A percentile compares a stretch with the other conserved stretches of the same genome.
phyloP scores from a whole-genome alignment of 2,329 filamentous ascomycete genomes.

The Aspergillus novofumigatus region DNA sequence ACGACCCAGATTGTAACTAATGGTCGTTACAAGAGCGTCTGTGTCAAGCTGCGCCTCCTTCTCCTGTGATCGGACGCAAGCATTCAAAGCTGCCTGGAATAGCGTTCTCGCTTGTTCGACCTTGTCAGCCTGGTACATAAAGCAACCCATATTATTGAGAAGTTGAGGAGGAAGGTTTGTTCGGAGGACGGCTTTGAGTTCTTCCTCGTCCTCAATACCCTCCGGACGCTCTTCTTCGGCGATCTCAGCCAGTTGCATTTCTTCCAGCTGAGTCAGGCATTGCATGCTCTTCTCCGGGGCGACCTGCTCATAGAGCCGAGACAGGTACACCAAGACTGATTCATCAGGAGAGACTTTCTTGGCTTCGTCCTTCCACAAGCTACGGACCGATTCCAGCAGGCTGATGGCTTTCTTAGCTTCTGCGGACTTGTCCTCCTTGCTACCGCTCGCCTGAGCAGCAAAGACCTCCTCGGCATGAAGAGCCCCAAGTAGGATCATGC shows the following conservation, averaged over 20 bases:
- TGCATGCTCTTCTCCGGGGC: constrained; percentile 86
- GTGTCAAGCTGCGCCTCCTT: constrained; percentile 74
- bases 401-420: constrained; percentile 83
- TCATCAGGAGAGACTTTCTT: constrained; percentile 76
- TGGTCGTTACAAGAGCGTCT: constrained; percentile 88
- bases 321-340: constrained; percentile 84
- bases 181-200: constrained; percentile 57
- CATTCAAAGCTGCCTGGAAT: constrained; percentile 87
- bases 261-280: constrained; percentile 86
- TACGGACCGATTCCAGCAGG: constrained; percentile 77
- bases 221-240: constrained; percentile 64
- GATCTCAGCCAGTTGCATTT: constrained; percentile 78
- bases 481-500: constrained; percentile 86
- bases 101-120: constrained; percentile 74
- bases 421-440: constrained; percentile 83
- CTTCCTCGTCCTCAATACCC: constrained; percentile 57
- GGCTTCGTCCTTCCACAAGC: constrained; percentile 89
- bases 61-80: constrained; percentile 76
- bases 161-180: constrained; percentile 82
- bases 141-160: constrained; percentile 96
- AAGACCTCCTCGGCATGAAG: constrained; percentile 95
- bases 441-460: constrained; percentile 65
- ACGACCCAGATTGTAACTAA: constrained; percentile 92
- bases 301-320: constrained; percentile 81
- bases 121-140: constrained; percentile 84